A percentile compares a stretch with the other conserved stretches of the same genome.
phyloP scores from a whole-genome alignment of 1,139 yeast genomes.

The Blastobotrys raffinosifermentans region DNA sequence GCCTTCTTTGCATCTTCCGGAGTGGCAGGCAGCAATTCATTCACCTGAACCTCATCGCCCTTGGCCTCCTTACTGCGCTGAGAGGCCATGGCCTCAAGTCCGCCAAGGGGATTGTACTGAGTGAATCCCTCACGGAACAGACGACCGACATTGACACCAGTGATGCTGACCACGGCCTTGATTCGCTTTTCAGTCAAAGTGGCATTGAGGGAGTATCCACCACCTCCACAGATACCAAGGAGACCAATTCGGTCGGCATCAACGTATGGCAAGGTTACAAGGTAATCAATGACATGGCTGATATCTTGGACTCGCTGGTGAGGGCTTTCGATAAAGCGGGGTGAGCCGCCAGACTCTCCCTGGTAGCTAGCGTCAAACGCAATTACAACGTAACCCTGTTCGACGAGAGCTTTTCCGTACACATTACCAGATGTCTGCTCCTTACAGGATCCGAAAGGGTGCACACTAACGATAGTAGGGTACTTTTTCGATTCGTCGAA shows the following conservation, averaged over 20 bases:
- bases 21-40: background rate
- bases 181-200: constrained; percentile 14
- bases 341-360: constrained; percentile 16
- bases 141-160: background rate
- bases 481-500: background rate
- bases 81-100: background rate
- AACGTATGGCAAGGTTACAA: constrained; percentile 8
- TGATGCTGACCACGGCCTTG: constrained; percentile 5
- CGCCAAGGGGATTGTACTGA: background rate
- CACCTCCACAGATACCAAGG: constrained; percentile 17
- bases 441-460: background rate
- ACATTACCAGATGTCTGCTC: constrained; percentile 5
- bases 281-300: constrained; percentile 11
- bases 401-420: constrained; percentile 14
- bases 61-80: constrained; percentile 1
- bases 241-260: constrained; percentile 12
- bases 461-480: background rate
- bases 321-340: constrained; percentile 16
- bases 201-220: constrained; percentile 15
- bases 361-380: constrained; percentile 17
- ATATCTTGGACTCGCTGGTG: constrained; percentile 14
- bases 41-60: background rate
- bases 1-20: background rate
- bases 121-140: background rate
- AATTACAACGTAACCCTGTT: constrained; percentile 12